Evolutionary conservation across 176 grass and related monocot species (phyloP), one percentile per base, ranked within the genome.

Genomic region (Calamus simplicifolius): DNA sequence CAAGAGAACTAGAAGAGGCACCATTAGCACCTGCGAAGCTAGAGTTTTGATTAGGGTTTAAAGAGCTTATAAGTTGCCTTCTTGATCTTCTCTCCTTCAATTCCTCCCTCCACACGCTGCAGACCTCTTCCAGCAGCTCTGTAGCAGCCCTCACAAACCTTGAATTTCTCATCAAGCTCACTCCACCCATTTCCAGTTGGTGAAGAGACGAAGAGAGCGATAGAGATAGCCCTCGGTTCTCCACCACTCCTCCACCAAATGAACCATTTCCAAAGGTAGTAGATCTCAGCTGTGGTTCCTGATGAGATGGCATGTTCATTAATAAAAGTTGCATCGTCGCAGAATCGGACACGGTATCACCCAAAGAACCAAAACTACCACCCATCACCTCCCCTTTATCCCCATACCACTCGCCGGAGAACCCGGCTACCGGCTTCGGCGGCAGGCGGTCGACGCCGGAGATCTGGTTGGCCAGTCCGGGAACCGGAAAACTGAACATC

Each of bases 401-500:
- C 35, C 76, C 69, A 73, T 83, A 88, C 85, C 80, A 89, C 59
- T 77, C 87, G 48, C 82, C 78, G 29, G 78, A 19, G 62, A 85
- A 31, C 3, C 66, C 66, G 0, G 61, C 16, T 2, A 71, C 71
- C 14, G 54, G 58, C 18, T 59, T 68, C 2, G 72, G 64, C 25
- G 78, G 84, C 58, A 79, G 80, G 51, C 82, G 84, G 69, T 89
- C 76, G 10, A 48, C 6, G 49, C 66, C 73, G 29, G 49, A 79
- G 81, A 98, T 85, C 79, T 92, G 88, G 85, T 70, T 88, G 48
- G 88, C 84, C 8, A 89, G 70, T 25, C 92, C 84, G 69, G 81
- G 72, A n/a, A 84, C 84, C 8, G 68, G 78, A 75, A 92, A 98
- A 68, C 85, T 89, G 73, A 98, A 98, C 94, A 98, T 98, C 72